Conservation (phyloP, 192 early-diverging fungal species). For the Geranomyces variabilis region DNA sequence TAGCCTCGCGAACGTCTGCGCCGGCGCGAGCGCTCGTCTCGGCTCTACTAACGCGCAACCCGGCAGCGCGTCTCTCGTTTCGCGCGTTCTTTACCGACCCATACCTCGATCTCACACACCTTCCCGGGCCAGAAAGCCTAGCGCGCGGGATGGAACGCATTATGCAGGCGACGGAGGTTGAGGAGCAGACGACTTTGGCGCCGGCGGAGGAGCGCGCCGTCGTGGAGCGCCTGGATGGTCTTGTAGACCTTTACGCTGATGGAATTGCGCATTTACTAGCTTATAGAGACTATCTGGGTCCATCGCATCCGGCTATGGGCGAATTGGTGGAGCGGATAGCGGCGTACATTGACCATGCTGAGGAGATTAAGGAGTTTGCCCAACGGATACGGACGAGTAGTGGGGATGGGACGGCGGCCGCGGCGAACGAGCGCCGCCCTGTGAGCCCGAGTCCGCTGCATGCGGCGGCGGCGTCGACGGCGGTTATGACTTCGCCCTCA, state of each 20-base stretch:
- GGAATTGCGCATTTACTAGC: constrained; percentile 31
- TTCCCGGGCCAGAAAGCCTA: constrained; percentile 21
- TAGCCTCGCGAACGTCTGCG: constrained; percentile 9
- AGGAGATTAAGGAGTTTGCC: constrained; percentile 15
- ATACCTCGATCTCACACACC: constrained; percentile 30
- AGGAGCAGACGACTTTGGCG: not conserved
- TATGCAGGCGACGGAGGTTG: not conserved
- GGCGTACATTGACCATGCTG: constrained; percentile 25
- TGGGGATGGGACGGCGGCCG: not conserved
- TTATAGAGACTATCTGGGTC: constrained; percentile 22
- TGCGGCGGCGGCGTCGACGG: not conserved
- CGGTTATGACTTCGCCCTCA: not conserved
- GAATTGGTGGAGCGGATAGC: constrained; percentile 16
- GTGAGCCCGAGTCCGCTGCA: not conserved
- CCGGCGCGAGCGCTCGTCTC: constrained; percentile 15
- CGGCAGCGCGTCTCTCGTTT: constrained; percentile 15
- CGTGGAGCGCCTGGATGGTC: not conserved
- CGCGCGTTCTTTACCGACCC: constrained; percentile 19
- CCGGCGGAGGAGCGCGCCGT: not conserved
- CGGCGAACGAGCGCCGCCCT: too few species aligned
- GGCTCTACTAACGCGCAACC: constrained; percentile 31
- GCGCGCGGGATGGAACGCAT: constrained; percentile 19
- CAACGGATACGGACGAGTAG: not conserved
- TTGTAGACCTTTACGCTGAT: constrained; percentile 31
- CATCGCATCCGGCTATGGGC: not conserved